Conservation (phyloP, 805 yeast genomes). For the Hanseniaspora opuntiae region DNA sequence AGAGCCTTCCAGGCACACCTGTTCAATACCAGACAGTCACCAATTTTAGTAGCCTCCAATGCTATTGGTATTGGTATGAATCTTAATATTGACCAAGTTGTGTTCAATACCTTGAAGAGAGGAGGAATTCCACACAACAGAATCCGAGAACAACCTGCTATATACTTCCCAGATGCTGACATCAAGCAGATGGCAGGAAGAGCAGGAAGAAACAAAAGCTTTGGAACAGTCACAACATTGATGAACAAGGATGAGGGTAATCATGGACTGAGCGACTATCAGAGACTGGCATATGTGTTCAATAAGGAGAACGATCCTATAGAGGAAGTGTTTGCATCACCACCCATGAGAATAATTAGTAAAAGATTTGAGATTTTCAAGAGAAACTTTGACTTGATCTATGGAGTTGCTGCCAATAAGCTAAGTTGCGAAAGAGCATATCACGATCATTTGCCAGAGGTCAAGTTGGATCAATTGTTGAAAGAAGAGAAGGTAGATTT, state of each 20-base stretch:
- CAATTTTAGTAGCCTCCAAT: conserved; percentile 85
- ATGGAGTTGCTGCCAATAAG: not conserved
- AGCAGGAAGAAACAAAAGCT: conserved; percentile 63
- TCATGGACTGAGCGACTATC: conserved; percentile 31
- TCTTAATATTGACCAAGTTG: conserved; percentile 63
- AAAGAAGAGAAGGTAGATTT: conserved; percentile 16
- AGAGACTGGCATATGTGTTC: conserved; percentile 35
- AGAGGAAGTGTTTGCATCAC: conserved; percentile 60
- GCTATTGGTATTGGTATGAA: conserved; percentile 97
- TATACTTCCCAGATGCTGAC: conserved; percentile 44
- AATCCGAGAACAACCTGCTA: conserved; percentile 3
- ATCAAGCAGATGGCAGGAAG: conserved; percentile 91
- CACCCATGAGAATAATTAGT: conserved; percentile 58
- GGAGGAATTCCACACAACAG: conserved; percentile 47
- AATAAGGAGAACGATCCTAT: conserved; percentile 39
- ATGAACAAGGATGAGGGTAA: conserved; percentile 43
- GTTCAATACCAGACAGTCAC: conserved; percentile 69
- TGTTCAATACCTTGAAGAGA: conserved; percentile 57
- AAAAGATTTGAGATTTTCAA: conserved; percentile 31
- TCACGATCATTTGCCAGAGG: not conserved
- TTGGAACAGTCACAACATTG: conserved; percentile 14
- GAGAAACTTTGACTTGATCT: conserved; percentile 15
- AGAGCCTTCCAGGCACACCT: conserved; percentile 68
- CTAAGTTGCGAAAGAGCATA: not conserved
- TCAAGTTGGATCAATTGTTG: not conserved